Conservation (phyloP, 73 alveolate genomes). For the Breviolum minutum region DNA sequence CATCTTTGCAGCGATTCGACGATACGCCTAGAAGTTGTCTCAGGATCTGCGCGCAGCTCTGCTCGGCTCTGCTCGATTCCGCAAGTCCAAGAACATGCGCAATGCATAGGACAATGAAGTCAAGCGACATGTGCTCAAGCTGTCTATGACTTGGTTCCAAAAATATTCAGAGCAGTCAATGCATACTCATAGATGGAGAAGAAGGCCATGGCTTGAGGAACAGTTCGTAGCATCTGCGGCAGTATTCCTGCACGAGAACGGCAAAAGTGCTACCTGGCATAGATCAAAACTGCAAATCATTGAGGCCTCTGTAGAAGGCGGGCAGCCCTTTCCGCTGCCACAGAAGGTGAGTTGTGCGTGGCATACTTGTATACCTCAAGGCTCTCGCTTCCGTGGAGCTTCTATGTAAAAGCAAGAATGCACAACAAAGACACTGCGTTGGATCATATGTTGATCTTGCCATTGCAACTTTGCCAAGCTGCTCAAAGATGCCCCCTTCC, state of each 20-base stretch:
- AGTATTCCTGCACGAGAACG: conserved; percentile 20
- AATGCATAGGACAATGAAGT: not conserved
- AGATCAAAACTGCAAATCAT: not conserved
- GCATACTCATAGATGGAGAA: conserved; percentile 67
- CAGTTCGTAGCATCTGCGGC: conserved; percentile 90
- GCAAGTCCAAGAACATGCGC: not conserved
- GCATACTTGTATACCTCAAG: conserved; percentile 50
- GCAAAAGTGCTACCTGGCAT: not conserved
- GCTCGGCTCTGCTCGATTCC: no score
- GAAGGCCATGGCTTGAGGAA: conserved; percentile 93
- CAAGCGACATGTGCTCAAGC: not conserved
- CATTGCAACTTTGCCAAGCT: not conserved
- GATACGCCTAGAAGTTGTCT: no score
- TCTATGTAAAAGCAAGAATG: not conserved
- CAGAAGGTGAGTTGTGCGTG: conserved; percentile 53
- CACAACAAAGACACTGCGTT: not conserved
- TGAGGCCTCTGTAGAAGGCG: conserved; percentile 65
- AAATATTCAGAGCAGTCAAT: conserved; percentile 10
- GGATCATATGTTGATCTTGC: not conserved
- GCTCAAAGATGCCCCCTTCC: conserved; percentile 4
- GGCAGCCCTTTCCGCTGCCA: conserved; percentile 79
- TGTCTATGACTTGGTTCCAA: not conserved
- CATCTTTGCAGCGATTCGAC: no score
- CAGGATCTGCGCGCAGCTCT: no score
- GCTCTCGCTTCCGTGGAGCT: no score